Base-by-base conservation (phyloP, 2,329 filamentous ascomycete species). In the Cordyceps militaris region DNA sequence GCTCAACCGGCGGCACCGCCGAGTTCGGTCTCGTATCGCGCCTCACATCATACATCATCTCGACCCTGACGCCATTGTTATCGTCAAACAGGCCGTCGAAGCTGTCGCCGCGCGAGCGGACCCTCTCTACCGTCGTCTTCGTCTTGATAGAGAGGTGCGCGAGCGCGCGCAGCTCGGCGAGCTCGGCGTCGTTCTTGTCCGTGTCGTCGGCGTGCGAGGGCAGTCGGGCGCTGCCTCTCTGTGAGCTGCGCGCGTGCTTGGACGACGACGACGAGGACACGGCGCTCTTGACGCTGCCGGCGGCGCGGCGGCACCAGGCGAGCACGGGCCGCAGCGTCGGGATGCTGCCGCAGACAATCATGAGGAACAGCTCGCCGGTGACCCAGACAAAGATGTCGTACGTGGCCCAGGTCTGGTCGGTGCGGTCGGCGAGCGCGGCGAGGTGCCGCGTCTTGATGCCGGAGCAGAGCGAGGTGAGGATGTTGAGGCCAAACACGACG, bases 381-480 rank as follows among this genome's bases (percentile, higher is more conserved):
- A 63, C 61, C 63, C 62, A 65, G 36, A 61, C 60, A 10, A 64
- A 63, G 21, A 65, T 63, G 54, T 63, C 44, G 40, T 62, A 63
- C 10, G 61, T 63, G 14, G 63, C 61, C 63, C 63, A 64, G 13
- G 63, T 63, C 23, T 61, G 61, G 51, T 65, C 63, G 23, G 50
- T 61, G n/a, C 62, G 63, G 50, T 65, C 62, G 26, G 56, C 53
- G 16, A 65, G 61, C 24, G 61, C 56, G 19, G 57, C 61, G 34
- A 65, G 60, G 43, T 64, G 64, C 23, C 63, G 61, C 7, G 63
- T 65, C 49, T 65, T 65, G 57, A 65, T 62, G 43, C 63, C 63
- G 10, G 63, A 64, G 59, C 62, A 64, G 38, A 64, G 61, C 30
- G 61, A 62, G 1, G 63, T 63, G n/a, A 65, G 61, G 19, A 64